Base-by-base conservation (phyloP, 192 early-diverging fungal species). In the Cladochytrium replicatum region DNA sequence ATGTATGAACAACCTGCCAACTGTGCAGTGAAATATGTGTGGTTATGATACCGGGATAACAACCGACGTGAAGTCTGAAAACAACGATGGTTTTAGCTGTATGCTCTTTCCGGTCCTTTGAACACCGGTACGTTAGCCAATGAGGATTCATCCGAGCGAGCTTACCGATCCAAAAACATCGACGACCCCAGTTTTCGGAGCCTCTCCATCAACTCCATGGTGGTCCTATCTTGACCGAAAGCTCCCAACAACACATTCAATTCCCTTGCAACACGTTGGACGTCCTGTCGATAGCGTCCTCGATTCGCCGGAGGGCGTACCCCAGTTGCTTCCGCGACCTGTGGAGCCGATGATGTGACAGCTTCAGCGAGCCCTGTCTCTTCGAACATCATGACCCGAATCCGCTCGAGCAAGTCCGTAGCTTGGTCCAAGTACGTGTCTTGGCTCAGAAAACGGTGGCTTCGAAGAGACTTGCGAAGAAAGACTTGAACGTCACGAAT, bases 11-110 rank as follows among this genome's bases (percentile, higher is more conserved):
- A 4, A 50, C n/a, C 19, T 8, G 1, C 8, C 13, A 24, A 1
- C 6, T n/a, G n/a, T 52, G 4, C 2, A 7, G 23, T 0, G 31
- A 5, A 11, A 4, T n/a, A n/a, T n/a, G n/a, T n/a, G n/a, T n/a
- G n/a, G n/a, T n/a, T n/a, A n/a, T n/a, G 2, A n/a, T 41, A 53
- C 40, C 13, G 66, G 66, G 8, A 68, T 26, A 26, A 56, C 13
- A 1, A 68, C 58, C 26, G 51, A 66, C 8, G 47, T 37, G 27
- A 68, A 32, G 43, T 68, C 66, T 21, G 32, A 58, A 8, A 71
- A 13, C 21, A 68, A 39, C 4, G 19, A 31, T 4, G 29, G 15
- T 34, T 68, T 68, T 48, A 68, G 50, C 53, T 3, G 26, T 26
- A 3, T 42, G 29, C 3, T 60, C 66, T 19, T 55, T 40, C 44